A percentile compares a stretch with the other conserved stretches of the same genome.
Evolutionary conservation across 768 basidiomycete species (phyloP).

Genomic region (Rhodocollybia butyracea): DNA sequence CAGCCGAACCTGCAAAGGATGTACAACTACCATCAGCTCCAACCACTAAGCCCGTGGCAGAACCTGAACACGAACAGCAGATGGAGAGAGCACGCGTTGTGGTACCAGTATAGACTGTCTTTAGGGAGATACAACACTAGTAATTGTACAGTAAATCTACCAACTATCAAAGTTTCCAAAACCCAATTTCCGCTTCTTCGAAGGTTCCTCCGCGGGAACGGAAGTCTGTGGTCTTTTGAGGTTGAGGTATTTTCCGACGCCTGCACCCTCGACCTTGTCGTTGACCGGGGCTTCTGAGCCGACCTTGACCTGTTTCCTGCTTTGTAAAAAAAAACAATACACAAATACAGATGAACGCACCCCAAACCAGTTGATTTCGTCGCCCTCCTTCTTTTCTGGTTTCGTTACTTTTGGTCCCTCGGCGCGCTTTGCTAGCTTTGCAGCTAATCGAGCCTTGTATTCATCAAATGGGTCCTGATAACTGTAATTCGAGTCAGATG

Average conservation of each 20-base stretch:
- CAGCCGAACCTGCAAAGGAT: slow-evolving; percentile 20
- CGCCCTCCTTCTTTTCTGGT: slow-evolving; percentile 55
- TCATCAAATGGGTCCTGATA: slow-evolving; percentile 95
- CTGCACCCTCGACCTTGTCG: slow-evolving; percentile 33
- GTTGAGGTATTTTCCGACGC: slow-evolving; percentile 80
- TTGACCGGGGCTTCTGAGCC: slow-evolving; percentile 40
- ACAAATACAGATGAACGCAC: not conserved
- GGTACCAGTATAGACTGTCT: slow-evolving; percentile 26
- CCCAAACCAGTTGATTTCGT: slow-evolving; percentile 85
- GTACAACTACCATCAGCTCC: slow-evolving; percentile 56
- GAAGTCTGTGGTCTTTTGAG: slow-evolving; percentile 41
- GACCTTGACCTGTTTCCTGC: slow-evolving; percentile 50
- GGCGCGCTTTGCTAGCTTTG: slow-evolving; percentile 64
- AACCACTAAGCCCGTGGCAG: slow-evolving; percentile 28
- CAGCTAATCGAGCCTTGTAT: slow-evolving; percentile 80
- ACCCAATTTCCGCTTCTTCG: slow-evolving; percentile 73
- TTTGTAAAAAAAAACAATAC: not conserved
- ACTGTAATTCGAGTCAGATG: slow-evolving; percentile 33
- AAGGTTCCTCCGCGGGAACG: slow-evolving; percentile 33
- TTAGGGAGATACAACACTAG: not conserved
- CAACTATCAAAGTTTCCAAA: slow-evolving; percentile 91
- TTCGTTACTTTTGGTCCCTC: slow-evolving; percentile 20
- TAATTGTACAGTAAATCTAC: slow-evolving; percentile 33
- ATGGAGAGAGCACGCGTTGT: slow-evolving; percentile 22
- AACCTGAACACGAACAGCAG: not conserved